These are phyloP conservation scores for Peribolospora baueri DNA, from an alignment of 768 basidiomycete genomes.

Conservation along the genomic window DNA sequence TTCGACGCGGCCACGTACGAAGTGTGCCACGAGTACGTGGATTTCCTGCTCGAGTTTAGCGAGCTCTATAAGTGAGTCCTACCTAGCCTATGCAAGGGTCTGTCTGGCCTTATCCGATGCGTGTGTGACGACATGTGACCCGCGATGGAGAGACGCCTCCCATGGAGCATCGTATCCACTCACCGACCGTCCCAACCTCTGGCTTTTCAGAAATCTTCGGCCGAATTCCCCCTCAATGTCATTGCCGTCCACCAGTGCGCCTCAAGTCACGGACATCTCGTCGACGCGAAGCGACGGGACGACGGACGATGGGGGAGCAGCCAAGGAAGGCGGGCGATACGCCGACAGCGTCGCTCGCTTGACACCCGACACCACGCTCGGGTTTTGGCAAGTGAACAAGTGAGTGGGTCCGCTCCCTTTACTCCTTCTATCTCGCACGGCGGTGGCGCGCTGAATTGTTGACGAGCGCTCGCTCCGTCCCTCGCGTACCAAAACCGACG, in stretches of 20 bases:
- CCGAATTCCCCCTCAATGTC: too few relatives aligned
- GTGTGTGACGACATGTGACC: too few relatives aligned
- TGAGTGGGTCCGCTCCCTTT: constrained; percentile 26
- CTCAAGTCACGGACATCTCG: too few relatives aligned
- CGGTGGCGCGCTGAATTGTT: background rate
- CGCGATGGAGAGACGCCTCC: too few relatives aligned
- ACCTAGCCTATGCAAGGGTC: too few relatives aligned
- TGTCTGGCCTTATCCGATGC: too few relatives aligned
- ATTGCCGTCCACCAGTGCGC: too few relatives aligned
- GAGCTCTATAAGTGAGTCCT: constrained; percentile 52
- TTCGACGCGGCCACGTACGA: constrained; percentile 71
- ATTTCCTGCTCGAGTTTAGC: constrained; percentile 63
- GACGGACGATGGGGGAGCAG: too few relatives aligned
- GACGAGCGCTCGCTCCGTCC: background rate
- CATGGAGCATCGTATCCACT: too few relatives aligned
- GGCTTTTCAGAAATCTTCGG: too few relatives aligned
- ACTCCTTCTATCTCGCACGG: constrained; percentile 15
- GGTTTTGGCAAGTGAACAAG: constrained; percentile 56
- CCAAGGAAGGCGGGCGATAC: background rate
- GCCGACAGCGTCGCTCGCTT: constrained; percentile 14
- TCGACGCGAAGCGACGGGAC: too few relatives aligned
- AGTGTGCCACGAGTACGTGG: constrained; percentile 72
- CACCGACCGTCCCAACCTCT: too few relatives aligned
- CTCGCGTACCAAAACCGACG: background rate
- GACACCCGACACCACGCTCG: constrained; percentile 45